Base-by-base conservation (phyloP, 805 yeast species). In the Priceomyces castillae region DNA sequence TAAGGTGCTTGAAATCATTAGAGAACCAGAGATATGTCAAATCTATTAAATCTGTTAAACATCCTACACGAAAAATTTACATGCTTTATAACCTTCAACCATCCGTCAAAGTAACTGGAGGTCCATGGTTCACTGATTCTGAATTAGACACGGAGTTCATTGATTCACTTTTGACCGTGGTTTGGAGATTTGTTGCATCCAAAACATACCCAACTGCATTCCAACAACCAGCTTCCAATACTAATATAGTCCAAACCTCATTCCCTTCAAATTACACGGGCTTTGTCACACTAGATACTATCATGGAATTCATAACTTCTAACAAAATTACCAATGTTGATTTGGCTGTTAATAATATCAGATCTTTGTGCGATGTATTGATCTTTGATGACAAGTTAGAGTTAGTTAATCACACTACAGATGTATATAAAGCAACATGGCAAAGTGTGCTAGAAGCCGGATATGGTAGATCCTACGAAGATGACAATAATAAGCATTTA, bases 51-150 rank as follows among this genome's bases (percentile, higher is more conserved):
- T 81, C 88, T 18, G 98, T 94, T 25, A 92, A 87, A 46, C 82
- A 79, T 62, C 97, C 98, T 11, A 92, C 97, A 1, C 77, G 99
- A 51, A 94, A 94, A 58, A 92, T 94, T 26, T 95, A 92, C 65
- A 94, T 94, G 98, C 74, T 94, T 42, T 92, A 90, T 61, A 83
- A 88, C 58, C 70, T 94, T 51, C 96, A 90, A 60, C 99, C 99
- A 4, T 85, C 95, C 2, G 83, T 88, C 25, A 98, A 92, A 52
- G 94, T 94, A 30, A 94, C 98, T 0, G 99, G 99, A 50, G 99
- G 99, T 4, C 98, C 98, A 3, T 94, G 99, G 99, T 94, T 90
- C 60, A 90, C 97, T 0, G 99, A 94, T 60, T 82, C 90, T 28
- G 98, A 94, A 64, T 73, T 94, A 44, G 99, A 94, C 60, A 82